phyloP scores from a whole-genome alignment of 2,329 filamentous ascomycete genomes.

The Daldinia sp. region DNA sequence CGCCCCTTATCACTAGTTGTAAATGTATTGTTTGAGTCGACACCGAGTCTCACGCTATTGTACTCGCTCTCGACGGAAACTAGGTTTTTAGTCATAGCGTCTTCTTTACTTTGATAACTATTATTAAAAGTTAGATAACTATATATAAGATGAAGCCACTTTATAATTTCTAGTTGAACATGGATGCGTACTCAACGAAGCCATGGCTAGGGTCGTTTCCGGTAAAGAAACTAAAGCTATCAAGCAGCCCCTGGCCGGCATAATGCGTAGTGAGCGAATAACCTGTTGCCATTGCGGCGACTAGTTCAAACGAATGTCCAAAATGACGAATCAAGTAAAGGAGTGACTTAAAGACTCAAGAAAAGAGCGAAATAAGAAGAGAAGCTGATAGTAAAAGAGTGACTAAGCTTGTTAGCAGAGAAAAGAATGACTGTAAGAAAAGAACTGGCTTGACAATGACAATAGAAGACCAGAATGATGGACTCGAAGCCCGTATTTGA shows the following conservation, averaged over 20 bases:
- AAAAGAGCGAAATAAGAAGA: constrained; percentile 26
- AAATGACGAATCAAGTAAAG: constrained; percentile 28
- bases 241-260: constrained; percentile 45
- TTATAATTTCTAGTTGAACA: neutral
- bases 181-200: constrained; percentile 68
- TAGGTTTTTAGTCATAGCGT: constrained; percentile 51
- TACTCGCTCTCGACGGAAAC: constrained; percentile 52
- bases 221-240: constrained; percentile 60
- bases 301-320: constrained; percentile 4
- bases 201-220: constrained; percentile 70
- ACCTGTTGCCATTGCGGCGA: constrained; percentile 34
- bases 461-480: neutral
- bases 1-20: constrained; percentile 51
- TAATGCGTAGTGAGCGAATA: constrained; percentile 47
- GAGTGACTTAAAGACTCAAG: constrained; percentile 41
- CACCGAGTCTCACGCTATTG: constrained; percentile 56
- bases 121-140: constrained; percentile 7
- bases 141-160: neutral
- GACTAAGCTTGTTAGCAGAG: constrained; percentile 28
- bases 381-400: constrained; percentile 35
- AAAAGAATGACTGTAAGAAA: constrained; percentile 18
- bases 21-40: constrained; percentile 54
- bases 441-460: constrained; percentile 9
- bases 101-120: constrained; percentile 55
- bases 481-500: constrained; percentile 33